phyloP scores from a whole-genome alignment of 2,329 filamentous ascomycete genomes.

The Lasiodiplodia gonubiensis region DNA sequence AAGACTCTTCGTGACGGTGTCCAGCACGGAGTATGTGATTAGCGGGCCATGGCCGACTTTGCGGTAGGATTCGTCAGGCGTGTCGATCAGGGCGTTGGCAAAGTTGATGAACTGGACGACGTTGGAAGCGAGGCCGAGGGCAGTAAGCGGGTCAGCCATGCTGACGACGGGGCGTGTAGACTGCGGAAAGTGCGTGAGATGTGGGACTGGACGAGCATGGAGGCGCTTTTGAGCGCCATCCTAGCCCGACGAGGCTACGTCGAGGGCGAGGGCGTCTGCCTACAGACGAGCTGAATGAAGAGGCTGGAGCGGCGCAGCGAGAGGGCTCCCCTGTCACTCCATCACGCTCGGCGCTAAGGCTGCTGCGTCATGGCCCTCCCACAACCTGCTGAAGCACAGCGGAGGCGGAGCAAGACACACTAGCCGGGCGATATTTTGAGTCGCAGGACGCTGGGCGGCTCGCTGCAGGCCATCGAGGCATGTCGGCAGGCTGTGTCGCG shows the following conservation, averaged over 20 bases:
- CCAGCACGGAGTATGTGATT: background rate
- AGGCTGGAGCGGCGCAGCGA: slow-evolving; percentile 25
- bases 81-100: slow-evolving; percentile 11
- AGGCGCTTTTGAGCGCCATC: slow-evolving; percentile 21
- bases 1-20: slow-evolving; percentile 12
- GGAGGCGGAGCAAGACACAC: background rate
- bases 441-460: background rate
- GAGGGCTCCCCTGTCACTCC: background rate
- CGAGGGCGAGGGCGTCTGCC: slow-evolving; percentile 2
- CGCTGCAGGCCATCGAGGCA: background rate
- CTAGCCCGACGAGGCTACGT: background rate
- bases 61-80: background rate
- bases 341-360: slow-evolving; percentile 19
- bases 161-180: background rate
- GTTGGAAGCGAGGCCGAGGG: slow-evolving; percentile 15
- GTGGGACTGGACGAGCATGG: background rate
- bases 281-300: slow-evolving; percentile 11
- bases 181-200: background rate
- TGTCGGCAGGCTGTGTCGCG: background rate
- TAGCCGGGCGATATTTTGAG: background rate
- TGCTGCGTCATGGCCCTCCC: background rate
- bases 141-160: slow-evolving; percentile 24
- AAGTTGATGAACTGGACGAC: slow-evolving; percentile 19
- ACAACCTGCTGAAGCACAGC: background rate
- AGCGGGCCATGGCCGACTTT: background rate